These are phyloP conservation scores for Purpureocillium takamizusanense DNA, from an alignment of 2,329 filamentous ascomycete species.

Conservation along the genomic window DNA sequence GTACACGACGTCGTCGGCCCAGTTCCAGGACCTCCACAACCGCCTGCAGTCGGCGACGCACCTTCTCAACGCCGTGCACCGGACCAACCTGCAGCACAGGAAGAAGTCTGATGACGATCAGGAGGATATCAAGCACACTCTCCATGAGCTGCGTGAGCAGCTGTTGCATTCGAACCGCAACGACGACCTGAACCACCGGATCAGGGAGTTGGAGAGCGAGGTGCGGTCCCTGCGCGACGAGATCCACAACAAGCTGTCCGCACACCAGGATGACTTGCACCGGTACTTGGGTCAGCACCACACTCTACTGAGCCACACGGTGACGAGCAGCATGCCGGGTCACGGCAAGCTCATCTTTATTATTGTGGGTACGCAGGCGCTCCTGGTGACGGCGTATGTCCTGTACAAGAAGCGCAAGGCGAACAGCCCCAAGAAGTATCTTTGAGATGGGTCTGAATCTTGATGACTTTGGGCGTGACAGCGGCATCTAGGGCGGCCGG, in stretches of 20 bases:
- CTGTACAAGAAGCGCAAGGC: constrained; percentile 72
- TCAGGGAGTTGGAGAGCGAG: constrained; percentile 48
- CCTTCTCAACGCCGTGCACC: constrained; percentile 55
- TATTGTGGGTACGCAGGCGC: constrained; percentile 64
- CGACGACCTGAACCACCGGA: constrained; percentile 31
- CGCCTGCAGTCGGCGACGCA: constrained; percentile 68
- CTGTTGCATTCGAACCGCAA: constrained; percentile 38
- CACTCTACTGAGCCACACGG: constrained; percentile 36
- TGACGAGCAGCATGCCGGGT: constrained; percentile 37
- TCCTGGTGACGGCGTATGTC: constrained; percentile 61
- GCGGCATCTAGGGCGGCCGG: too few species aligned
- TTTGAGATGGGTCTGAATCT: too few species aligned
- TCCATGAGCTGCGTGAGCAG: constrained; percentile 37
- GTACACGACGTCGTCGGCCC: constrained; percentile 42
- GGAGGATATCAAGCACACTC: constrained; percentile 39
- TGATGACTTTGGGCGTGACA: too few species aligned
- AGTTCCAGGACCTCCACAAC: constrained; percentile 80
- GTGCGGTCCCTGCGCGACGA: constrained; percentile 49
- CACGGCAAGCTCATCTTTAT: constrained; percentile 54
- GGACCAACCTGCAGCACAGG: constrained; percentile 41
- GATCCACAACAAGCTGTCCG: constrained; percentile 37
- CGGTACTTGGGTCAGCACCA: constrained; percentile 42
- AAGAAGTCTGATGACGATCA: constrained; percentile 46
- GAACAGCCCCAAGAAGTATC: constrained; percentile 81
- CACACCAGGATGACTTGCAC: constrained; percentile 43